These are phyloP conservation scores for Penicillium daleae DNA, from an alignment of 495 filamentous ascomycete genomes.

Conservation along the genomic window DNA sequence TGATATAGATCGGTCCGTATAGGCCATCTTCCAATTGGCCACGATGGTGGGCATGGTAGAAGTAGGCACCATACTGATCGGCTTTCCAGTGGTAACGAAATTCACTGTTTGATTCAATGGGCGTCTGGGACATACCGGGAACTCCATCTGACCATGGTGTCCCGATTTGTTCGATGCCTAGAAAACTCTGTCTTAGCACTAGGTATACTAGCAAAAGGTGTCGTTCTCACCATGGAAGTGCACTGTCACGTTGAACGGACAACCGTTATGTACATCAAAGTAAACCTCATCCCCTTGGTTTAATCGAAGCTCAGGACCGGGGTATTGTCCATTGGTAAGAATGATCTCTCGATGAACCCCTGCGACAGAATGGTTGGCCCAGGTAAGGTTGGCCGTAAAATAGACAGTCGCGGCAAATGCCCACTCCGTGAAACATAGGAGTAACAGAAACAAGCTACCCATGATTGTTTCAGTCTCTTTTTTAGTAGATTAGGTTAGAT, in stretches of 20 bases:
- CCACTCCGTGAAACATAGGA: constrained; percentile 24
- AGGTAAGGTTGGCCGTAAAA: constrained; percentile 40
- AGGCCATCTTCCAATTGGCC: constrained; percentile 60
- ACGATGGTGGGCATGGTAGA: constrained; percentile 57
- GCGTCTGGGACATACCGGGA: constrained; percentile 51
- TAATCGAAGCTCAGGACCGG: constrained; percentile 59
- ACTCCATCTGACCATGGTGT: constrained; percentile 59
- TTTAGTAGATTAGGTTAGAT: neutral
- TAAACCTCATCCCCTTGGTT: constrained; percentile 66
- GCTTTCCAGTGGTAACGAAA: constrained; percentile 55
- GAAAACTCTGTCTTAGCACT: neutral
- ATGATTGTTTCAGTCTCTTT: constrained; percentile 1
- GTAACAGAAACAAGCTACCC: constrained; percentile 10
- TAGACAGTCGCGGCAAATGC: constrained; percentile 27
- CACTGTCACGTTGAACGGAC: constrained; percentile 56
- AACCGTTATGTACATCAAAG: constrained; percentile 59
- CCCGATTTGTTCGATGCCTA: constrained; percentile 42
- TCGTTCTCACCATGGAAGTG: constrained; percentile 53
- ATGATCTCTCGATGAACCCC: constrained; percentile 51
- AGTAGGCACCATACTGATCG: constrained; percentile 34
- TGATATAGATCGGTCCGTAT: constrained; percentile 56
- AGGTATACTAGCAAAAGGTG: neutral
- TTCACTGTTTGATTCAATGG: constrained; percentile 47
- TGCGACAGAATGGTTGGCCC: constrained; percentile 34
- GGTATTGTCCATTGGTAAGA: constrained; percentile 63